Evolutionary conservation across 129 eudicot genomes (phyloP).

Genomic region (Erigeron canadensis): DNA sequence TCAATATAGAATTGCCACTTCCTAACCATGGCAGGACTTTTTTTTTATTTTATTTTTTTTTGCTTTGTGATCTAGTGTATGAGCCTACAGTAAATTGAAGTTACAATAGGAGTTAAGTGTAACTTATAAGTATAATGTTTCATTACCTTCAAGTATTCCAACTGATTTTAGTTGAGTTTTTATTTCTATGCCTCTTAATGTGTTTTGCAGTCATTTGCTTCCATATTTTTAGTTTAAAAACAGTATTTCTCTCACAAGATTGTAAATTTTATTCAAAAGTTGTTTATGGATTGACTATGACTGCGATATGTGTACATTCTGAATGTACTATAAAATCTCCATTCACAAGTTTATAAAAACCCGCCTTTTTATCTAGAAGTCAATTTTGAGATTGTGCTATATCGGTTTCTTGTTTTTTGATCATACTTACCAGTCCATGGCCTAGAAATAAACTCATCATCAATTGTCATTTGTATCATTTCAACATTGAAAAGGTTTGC

Average conservation of each 20-base stretch:
- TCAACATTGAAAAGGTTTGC: constrained; percentile 1
- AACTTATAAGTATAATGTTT: neutral
- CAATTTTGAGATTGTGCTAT: neutral
- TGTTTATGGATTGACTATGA: neutral
- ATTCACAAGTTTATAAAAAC: constrained; percentile 13
- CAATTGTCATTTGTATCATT: constrained; percentile 2
- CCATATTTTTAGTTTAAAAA: neutral
- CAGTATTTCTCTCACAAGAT: neutral
- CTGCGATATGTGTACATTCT: neutral
- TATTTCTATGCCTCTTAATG: neutral
- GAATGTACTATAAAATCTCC: too few relatives aligned
- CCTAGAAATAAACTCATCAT: neutral
- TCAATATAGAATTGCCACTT: neutral
- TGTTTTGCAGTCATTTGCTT: neutral
- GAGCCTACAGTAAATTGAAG: neutral
- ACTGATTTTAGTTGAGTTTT: neutral
- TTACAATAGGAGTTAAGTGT: neutral
- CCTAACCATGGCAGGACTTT: neutral
- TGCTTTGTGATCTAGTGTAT: neutral
- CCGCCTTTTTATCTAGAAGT: neutral
- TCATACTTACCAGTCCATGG: neutral
- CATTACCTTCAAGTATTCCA: neutral
- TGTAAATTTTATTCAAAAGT: neutral
- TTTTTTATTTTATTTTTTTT: neutral
- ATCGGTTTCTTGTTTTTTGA: constrained; percentile 2